Conservation (phyloP, 805 yeast genomes). For the Ogataea nonfermentans region DNA sequence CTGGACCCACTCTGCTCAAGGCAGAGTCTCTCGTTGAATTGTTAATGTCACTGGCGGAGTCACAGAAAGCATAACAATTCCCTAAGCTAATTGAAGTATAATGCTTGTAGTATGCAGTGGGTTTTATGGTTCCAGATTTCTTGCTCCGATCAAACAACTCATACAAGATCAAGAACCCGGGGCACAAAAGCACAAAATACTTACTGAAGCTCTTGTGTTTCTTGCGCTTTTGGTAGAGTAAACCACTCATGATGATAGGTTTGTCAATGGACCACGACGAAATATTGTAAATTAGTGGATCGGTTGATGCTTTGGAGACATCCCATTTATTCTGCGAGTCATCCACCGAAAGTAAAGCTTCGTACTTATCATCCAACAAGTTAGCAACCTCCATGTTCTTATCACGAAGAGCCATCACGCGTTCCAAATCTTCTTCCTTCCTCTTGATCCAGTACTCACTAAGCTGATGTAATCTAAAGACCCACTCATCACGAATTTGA, state of each 20-base stretch:
- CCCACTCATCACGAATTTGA: conserved; percentile 62
- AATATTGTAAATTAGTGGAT: conserved; percentile 51
- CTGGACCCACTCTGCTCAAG: conserved; percentile 51
- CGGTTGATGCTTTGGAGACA: conserved; percentile 49
- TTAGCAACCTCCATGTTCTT: conserved; percentile 47
- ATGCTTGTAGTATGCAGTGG: conserved; percentile 49
- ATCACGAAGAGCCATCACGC: conserved; percentile 38
- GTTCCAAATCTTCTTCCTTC: conserved; percentile 38
- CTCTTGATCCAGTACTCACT: conserved; percentile 59
- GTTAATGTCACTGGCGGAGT: conserved; percentile 56
- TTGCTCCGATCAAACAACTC: conserved; percentile 47
- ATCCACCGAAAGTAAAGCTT: conserved; percentile 48
- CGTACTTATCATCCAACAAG: conserved; percentile 51
- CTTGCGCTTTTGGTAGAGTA: conserved; percentile 63
- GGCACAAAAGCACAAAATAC: conserved; percentile 62
- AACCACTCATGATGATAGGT: conserved; percentile 62
- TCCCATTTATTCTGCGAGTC: conserved; percentile 46
- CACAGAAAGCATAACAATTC: conserved; percentile 76
- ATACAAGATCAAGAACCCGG: conserved; percentile 65
- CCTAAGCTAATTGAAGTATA: conserved; percentile 59
- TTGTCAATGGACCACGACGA: conserved; percentile 58
- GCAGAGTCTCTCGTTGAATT: conserved; percentile 40
- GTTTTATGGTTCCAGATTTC: conserved; percentile 41
- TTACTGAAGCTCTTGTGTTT: conserved; percentile 66
- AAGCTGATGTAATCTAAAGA: conserved; percentile 44